Evolutionary conservation across 441 rosid genomes (phyloP).

Genomic region (Manihot esculenta): DNA sequence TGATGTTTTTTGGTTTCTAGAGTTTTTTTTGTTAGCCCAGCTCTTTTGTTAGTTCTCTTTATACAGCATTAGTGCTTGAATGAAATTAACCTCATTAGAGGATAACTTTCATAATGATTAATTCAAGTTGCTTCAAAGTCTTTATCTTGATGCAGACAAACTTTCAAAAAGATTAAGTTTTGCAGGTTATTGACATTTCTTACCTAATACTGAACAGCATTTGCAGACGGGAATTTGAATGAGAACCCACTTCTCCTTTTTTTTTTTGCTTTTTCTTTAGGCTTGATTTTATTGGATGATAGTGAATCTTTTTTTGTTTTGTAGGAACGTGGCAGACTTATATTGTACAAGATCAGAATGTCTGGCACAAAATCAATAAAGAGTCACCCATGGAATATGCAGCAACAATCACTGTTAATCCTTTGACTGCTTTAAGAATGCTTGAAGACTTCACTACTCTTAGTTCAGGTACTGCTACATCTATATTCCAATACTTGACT

Average conservation of each 20-base stretch:
- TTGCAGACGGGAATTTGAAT: neutral
- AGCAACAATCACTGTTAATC: conserved; percentile 88
- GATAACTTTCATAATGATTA: neutral
- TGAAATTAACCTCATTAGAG: neutral
- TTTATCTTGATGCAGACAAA: neutral
- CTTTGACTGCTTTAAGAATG: conserved; percentile 88
- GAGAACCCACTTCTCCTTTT: neutral
- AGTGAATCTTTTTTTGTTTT: conserved; percentile 15
- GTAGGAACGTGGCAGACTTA: conserved; percentile 89
- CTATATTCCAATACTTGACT: conserved; percentile 5
- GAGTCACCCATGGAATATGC: conserved; percentile 79
- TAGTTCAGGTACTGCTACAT: conserved; percentile 46
- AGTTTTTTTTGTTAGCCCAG: neutral
- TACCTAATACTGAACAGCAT: neutral
- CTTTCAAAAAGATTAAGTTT: neutral
- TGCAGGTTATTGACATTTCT: neutral
- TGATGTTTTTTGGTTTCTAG: neutral
- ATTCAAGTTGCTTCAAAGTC: neutral
- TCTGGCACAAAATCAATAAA: conserved; percentile 85
- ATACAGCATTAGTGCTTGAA: neutral
- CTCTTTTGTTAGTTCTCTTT: no score
- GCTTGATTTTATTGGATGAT: conserved; percentile 14
- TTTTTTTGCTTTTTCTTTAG: neutral
- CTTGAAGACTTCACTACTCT: conserved; percentile 76
- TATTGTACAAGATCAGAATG: conserved; percentile 71